phyloP scores from a whole-genome alignment of 2,329 filamentous ascomycete species.

The Xylariaceae sp. region DNA sequence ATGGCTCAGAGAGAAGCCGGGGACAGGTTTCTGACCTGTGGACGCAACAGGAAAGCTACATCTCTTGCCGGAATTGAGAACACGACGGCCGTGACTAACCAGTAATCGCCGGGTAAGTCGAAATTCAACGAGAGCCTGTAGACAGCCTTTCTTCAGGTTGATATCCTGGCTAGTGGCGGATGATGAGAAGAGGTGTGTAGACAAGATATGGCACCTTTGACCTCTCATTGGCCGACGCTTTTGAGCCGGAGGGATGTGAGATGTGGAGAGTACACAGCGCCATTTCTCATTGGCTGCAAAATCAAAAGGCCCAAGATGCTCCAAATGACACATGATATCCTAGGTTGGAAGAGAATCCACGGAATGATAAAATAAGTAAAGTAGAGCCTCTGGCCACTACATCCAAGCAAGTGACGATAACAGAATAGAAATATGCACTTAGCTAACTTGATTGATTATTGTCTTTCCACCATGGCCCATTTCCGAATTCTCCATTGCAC shows the following conservation, averaged over 20 bases:
- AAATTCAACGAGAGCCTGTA: conserved; percentile 28
- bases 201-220: conserved; percentile 21
- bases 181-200: conserved; percentile 26
- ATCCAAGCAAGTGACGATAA: conserved; percentile 3
- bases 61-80: conserved; percentile 22
- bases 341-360: not conserved
- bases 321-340: conserved; percentile 8
- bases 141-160: conserved; percentile 25
- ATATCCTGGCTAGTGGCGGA: conserved; percentile 29
- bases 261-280: conserved; percentile 18
- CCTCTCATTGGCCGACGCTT: conserved; percentile 19
- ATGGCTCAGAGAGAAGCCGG: conserved; percentile 16
- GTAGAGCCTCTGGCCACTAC: not conserved
- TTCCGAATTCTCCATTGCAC: not conserved
- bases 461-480: not conserved
- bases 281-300: conserved; percentile 28
- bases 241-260: conserved; percentile 20
- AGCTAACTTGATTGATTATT: conserved; percentile 1
- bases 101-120: conserved; percentile 14
- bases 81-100: conserved; percentile 20
- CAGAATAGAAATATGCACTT: conserved; percentile 3
- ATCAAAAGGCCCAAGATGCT: conserved; percentile 15
- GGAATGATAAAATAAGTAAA: not conserved
- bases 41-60: conserved; percentile 16
- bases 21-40: conserved; percentile 3